phyloP scores from a whole-genome alignment of 2,329 filamentous ascomycete species.

The Dichotomopilus funicola region DNA sequence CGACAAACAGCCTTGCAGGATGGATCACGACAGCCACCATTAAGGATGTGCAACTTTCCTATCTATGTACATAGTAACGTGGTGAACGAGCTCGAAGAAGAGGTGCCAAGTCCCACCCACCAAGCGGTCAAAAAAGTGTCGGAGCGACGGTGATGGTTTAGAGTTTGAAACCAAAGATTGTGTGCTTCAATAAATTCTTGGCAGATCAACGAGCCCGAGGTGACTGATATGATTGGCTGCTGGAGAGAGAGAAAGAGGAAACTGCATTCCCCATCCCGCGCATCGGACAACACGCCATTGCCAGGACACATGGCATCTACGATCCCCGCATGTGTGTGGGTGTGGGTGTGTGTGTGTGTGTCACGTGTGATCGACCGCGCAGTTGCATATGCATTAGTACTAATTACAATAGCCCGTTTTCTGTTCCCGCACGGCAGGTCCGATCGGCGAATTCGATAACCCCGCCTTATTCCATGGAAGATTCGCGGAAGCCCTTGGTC shows the following conservation, averaged over 20 bases:
- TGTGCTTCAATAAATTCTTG: neutral
- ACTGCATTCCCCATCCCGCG: neutral
- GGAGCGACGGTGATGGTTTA: neutral
- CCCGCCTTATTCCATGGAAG: neutral
- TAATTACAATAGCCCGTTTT: neutral
- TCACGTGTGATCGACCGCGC: neutral
- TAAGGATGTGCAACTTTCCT: neutral
- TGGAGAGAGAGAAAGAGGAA: neutral
- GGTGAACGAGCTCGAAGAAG: neutral
- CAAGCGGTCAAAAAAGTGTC: neutral
- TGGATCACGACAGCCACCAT: neutral
- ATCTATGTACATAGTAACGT: neutral
- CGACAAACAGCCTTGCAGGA: neutral
- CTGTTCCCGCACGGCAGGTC: too few relatives aligned
- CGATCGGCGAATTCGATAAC: neutral
- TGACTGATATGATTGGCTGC: neutral
- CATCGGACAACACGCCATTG: neutral
- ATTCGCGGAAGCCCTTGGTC: neutral
- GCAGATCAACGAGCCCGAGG: neutral
- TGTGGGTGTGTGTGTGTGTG: neutral
- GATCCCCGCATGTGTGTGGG: neutral
- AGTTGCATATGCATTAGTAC: neutral
- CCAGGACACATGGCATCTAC: neutral
- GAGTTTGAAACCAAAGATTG: neutral
- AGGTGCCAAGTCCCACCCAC: neutral